These are phyloP conservation scores for Tulasnella sp. DNA, from an alignment of 768 basidiomycete genomes.

Conservation along the genomic window DNA sequence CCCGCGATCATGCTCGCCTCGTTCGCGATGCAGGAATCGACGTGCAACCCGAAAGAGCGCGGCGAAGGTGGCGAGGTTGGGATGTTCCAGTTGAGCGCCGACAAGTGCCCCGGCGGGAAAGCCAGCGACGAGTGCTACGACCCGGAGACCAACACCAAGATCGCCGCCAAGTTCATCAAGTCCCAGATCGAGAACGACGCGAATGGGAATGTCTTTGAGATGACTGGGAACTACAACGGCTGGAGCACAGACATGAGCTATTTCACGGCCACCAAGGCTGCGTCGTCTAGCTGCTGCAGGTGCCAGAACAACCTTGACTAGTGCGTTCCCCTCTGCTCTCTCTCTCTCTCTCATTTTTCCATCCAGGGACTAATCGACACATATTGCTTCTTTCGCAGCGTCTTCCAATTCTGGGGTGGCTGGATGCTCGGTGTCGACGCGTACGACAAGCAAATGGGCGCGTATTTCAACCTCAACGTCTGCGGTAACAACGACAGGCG, in stretches of 20 bases:
- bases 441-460: constrained; percentile 41
- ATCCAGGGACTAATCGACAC: not conserved
- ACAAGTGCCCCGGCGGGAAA: constrained; percentile 54
- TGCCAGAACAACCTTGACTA: constrained; percentile 86
- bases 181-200: constrained; percentile 33
- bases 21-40: constrained; percentile 81
- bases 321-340: constrained; percentile 31
- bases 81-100: constrained; percentile 65
- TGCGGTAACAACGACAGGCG: constrained; percentile 19
- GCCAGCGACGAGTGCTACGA: not conserved
- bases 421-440: constrained; percentile 48
- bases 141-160: constrained; percentile 40
- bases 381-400: too few species aligned
- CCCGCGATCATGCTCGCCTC: constrained; percentile 71
- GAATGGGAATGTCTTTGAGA: constrained; percentile 41
- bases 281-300: constrained; percentile 40
- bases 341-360: not conserved
- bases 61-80: constrained; percentile 74
- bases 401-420: constrained; percentile 61
- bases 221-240: constrained; percentile 68
- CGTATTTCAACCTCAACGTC: constrained; percentile 51
- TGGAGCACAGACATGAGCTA: constrained; percentile 53
- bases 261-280: constrained; percentile 48
- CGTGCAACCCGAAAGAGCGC: constrained; percentile 52
- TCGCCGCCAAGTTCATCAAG: constrained; percentile 52